Evolutionary conservation across 768 basidiomycete genomes (phyloP).

Genomic region (Sporobolomyces pararoseus): DNA sequence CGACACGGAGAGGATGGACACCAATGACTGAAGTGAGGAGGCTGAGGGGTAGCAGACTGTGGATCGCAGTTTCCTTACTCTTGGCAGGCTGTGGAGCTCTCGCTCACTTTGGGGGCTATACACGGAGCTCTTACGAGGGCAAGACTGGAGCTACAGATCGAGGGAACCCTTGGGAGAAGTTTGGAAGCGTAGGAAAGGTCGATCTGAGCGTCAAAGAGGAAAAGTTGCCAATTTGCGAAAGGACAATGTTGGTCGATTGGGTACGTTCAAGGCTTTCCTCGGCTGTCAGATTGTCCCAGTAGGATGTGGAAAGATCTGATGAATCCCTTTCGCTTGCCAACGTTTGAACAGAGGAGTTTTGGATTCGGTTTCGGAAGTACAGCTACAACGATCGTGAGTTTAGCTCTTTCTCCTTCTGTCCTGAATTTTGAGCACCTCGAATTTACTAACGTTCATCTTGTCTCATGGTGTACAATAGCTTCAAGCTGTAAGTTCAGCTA

Average conservation of each 20-base stretch:
- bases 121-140: background rate
- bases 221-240: background rate
- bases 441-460: background rate
- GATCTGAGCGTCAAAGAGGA: background rate
- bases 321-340: background rate
- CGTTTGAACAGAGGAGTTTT: slow-evolving; percentile 3
- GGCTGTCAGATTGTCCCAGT: no score
- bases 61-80: no score
- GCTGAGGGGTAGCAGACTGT: no score
- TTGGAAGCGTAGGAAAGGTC: background rate
- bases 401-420: background rate
- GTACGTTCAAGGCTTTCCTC: background rate
- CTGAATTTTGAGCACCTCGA: background rate
- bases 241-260: slow-evolving; percentile 16
- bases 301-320: background rate
- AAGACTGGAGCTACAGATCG: background rate
- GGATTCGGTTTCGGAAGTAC: slow-evolving; percentile 5
- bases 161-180: slow-evolving; percentile 2
- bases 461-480: background rate
- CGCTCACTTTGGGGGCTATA: background rate
- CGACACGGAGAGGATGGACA: background rate
- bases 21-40: no score
- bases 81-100: background rate
- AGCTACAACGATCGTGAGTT: slow-evolving; percentile 12
- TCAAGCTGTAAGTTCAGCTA: background rate